Evolutionary conservation across 345 rosid genomes (phyloP), one percentile per base, ranked within the genome.

Genomic region (Hibiscus tridactylites): DNA sequence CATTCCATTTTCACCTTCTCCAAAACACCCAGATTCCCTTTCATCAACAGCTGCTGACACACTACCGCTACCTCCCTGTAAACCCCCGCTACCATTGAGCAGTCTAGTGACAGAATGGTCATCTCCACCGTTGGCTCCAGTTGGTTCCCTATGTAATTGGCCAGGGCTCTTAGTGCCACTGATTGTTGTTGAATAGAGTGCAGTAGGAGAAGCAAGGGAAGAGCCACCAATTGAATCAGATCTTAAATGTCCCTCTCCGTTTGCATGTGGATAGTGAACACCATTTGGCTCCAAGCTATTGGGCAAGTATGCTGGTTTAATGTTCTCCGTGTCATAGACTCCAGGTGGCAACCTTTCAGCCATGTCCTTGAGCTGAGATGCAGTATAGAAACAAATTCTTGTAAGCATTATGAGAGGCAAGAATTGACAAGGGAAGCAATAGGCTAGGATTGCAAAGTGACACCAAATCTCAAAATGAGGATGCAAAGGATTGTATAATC

Each of bases 271-370:
- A 80, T 72, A 73, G 62, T 75, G 87, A 65, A 83, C 68, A 33
- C 96, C 91, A 74, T 91, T 94, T 56, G 88, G 75, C 82, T 93
- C 97, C 75, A 83, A 83, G 65, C 88, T 84, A 68, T 87, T 90
- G 59, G 85, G 81, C 67, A 83, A 71, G 81, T 71, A 84, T 56
- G 81, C 77, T 2, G 75, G 80, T 31, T 72, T 79, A 78, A 77
- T 61, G 73, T 80, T 85, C 79, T 88, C 90, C 12, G 90, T 8
- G 52, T 88, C 90, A 72, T 83, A 86, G 33, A 77, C 85, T 12
- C 93, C 92, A 0, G 92, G 87, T 9, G 97, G 96, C 77, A 90
- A 81, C 76, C 84, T 84, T 83, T 89, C 88, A 56, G 93, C 91
- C 83, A 94, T 88, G 68, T 91, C 96, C 86, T 91, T 94, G 68